Percentiles rank a stretch among this genome's conserved stretches.
phyloP scores from a whole-genome alignment of 176 grass and related monocot genomes.

The Oryza officinalis region DNA sequence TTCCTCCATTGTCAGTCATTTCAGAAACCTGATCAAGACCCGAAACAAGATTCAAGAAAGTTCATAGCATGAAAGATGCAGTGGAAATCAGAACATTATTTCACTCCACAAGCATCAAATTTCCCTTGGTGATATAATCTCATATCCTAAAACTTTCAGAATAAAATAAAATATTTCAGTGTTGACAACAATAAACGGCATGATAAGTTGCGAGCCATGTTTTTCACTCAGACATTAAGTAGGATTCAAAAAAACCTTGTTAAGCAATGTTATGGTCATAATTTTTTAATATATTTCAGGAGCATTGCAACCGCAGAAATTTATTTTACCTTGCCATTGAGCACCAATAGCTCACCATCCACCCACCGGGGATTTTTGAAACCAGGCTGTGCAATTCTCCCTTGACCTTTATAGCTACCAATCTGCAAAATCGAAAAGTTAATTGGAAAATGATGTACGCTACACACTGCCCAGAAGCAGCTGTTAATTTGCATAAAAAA shows the following conservation, averaged over 20 bases:
- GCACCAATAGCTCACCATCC: slow-evolving; percentile 81
- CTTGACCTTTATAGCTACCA: slow-evolving; percentile 83
- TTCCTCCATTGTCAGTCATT: neutral
- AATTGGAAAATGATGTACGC: neutral
- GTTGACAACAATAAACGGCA: neutral
- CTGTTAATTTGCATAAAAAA: slow-evolving; percentile 21
- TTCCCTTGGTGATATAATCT: neutral
- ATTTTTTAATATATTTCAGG: slow-evolving; percentile 15
- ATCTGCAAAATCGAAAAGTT: slow-evolving; percentile 45
- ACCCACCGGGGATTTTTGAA: slow-evolving; percentile 96
- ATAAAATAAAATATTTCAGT: neutral
- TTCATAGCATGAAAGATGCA: neutral
- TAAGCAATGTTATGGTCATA: neutral
- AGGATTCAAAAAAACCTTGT: neutral
- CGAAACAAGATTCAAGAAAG: neutral
- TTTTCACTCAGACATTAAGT: neutral
- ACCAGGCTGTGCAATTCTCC: slow-evolving; percentile 91
- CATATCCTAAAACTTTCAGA: neutral
- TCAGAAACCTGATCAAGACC: neutral
- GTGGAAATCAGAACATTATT: neutral
- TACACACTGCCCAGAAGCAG: neutral
- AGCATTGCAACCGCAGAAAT: neutral
- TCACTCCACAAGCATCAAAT: neutral
- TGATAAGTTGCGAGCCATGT: neutral
- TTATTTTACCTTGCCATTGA: slow-evolving; percentile 92